phyloP scores from a whole-genome alignment of 148 eudicot genomes.

The Amaranthus cruentus region DNA sequence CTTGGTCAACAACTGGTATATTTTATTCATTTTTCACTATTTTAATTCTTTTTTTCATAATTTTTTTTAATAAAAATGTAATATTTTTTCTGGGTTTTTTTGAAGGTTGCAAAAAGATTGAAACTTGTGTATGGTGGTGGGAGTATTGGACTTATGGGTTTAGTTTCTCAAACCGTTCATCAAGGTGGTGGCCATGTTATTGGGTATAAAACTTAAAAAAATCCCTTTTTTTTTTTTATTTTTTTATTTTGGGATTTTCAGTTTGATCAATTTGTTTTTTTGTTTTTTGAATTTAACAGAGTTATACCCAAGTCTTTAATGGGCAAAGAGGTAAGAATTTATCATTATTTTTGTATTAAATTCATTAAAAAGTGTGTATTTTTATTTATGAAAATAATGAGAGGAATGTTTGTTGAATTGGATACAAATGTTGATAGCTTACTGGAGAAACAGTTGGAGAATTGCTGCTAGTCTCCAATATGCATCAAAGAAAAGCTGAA shows the following conservation, averaged over 20 bases:
- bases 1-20: slow-evolving; percentile 48
- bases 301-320: slow-evolving; percentile 33
- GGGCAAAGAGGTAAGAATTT: slow-evolving; percentile 43
- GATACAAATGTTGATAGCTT: slow-evolving; percentile 23
- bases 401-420: not conserved
- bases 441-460: slow-evolving; percentile 66
- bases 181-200: slow-evolving; percentile 64
- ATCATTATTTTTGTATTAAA: not conserved
- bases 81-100: not conserved
- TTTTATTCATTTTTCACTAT: not conserved
- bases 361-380: not conserved
- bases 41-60: not conserved
- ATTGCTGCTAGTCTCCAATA: slow-evolving; percentile 49
- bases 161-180: slow-evolving; percentile 68
- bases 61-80: not conserved
- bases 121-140: slow-evolving; percentile 84
- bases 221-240: not conserved
- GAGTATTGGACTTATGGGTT: slow-evolving; percentile 74
- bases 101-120: slow-evolving; percentile 54
- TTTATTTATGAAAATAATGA: not conserved
- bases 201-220: slow-evolving; percentile 38
- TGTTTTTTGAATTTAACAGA: slow-evolving; percentile 8
- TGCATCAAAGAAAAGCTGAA: slow-evolving; percentile 77
- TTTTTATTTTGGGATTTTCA: too few relatives aligned
- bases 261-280: not conserved